Conservation (phyloP, 805 yeast genomes). For the Wickerhamomyces silvicola region DNA sequence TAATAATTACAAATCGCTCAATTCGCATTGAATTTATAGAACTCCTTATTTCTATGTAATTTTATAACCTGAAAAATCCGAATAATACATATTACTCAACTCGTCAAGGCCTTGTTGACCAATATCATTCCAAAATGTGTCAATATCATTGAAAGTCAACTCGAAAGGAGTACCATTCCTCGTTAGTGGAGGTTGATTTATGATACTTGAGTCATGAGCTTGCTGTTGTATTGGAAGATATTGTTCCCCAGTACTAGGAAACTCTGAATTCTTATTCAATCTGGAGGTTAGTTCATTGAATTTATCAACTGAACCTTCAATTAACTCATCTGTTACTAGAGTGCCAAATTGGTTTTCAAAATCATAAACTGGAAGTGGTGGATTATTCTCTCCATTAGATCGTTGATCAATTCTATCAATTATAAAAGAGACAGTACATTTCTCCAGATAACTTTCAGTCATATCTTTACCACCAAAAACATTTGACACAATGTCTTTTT, state of each 20-base stretch:
- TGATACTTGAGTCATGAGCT: conserved; percentile 2
- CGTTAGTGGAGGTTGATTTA: conserved; percentile 5
- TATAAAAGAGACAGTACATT: conserved; percentile 23
- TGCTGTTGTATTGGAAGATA: neutral
- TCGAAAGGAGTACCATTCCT: conserved; percentile 13
- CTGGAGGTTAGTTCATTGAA: conserved; percentile 12
- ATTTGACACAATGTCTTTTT: conserved; percentile 24
- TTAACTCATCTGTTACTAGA: conserved; percentile 10
- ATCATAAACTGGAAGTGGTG: conserved; percentile 7
- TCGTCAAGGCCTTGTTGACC: conserved; percentile 22
- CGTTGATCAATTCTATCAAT: conserved; percentile 11
- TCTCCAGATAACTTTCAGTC: conserved; percentile 24
- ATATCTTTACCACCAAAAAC: conserved; percentile 26
- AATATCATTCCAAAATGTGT: conserved; percentile 22
- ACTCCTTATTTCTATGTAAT: conserved; percentile 6
- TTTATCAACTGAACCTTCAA: conserved; percentile 10
- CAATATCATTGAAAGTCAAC: conserved; percentile 13
- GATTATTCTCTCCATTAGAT: conserved; percentile 7
- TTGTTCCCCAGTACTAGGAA: no score
- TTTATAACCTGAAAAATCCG: conserved; percentile 23
- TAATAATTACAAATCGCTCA: neutral
- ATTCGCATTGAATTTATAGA: neutral
- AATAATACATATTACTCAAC: conserved; percentile 21
- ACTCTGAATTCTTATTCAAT: no score
- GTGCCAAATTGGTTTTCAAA: conserved; percentile 18